phyloP scores from a whole-genome alignment of 1,284 basidiomycete genomes.

The Marasmius tenuissimus region DNA sequence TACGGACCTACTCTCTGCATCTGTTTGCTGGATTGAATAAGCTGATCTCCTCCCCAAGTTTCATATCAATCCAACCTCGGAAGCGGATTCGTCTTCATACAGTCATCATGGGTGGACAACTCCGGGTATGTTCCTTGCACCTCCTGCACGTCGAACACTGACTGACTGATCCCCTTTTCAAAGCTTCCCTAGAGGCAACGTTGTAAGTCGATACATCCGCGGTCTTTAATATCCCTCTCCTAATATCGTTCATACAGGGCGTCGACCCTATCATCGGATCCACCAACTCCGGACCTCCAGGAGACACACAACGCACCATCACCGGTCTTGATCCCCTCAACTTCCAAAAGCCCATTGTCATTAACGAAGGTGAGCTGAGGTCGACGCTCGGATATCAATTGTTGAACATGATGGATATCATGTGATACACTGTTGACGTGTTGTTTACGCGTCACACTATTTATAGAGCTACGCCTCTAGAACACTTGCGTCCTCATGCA shows the following conservation, averaged over 20 bases:
- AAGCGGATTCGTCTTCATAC: conserved; percentile 29
- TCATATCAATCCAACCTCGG: conserved; percentile 27
- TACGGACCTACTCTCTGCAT: background rate
- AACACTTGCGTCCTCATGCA: no score
- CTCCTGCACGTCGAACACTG: conserved; percentile 3
- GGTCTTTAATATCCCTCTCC: background rate
- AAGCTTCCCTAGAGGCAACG: background rate
- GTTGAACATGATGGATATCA: no score
- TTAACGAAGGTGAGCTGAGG: background rate
- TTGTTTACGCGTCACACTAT: no score
- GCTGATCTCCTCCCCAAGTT: conserved; percentile 6
- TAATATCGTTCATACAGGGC: conserved; percentile 5
- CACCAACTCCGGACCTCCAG: background rate
- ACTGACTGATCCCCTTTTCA: no score
- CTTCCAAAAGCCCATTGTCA: background rate
- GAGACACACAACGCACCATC: conserved; percentile 7
- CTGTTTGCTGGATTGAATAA: background rate
- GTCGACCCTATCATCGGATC: conserved; percentile 25
- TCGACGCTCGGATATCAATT: background rate
- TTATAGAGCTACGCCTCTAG: no score
- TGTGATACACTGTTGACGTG: no score
- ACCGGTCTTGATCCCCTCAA: conserved; percentile 18
- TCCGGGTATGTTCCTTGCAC: background rate
- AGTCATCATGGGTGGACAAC: conserved; percentile 29
- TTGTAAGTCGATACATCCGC: background rate